These are phyloP conservation scores for Drechmeria coniospora DNA, from an alignment of 2,329 filamentous ascomycete species.

Conservation along the genomic window DNA sequence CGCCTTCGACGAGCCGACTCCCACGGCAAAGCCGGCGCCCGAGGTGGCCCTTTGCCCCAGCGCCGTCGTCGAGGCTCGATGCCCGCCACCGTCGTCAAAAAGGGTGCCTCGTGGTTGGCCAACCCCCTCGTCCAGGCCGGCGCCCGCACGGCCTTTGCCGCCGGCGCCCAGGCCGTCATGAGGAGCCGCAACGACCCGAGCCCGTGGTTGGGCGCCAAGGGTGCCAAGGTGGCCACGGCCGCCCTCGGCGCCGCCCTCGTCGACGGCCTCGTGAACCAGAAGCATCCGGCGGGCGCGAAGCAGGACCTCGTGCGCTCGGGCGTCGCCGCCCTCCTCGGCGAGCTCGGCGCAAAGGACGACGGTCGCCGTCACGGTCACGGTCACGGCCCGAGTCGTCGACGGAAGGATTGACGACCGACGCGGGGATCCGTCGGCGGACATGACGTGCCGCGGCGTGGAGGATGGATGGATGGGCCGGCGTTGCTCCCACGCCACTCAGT, in stretches of 20 bases:
- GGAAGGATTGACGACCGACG: no score
- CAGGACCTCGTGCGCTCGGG: slow-evolving; percentile 3
- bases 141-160: slow-evolving; percentile 29
- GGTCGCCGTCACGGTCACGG: no score
- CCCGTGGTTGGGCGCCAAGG: slow-evolving; percentile 32
- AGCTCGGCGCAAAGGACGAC: neutral
- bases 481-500: no score
- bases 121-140: slow-evolving; percentile 24
- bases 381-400: no score
- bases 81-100: slow-evolving; percentile 12
- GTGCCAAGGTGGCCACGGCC: slow-evolving; percentile 31
- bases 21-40: no score
- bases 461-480: no score
- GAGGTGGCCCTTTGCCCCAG: no score
- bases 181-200: slow-evolving; percentile 28
- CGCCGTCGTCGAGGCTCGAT: no score
- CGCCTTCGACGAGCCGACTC: no score
- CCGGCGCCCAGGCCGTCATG: slow-evolving; percentile 32
- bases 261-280: slow-evolving; percentile 27
- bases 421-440: no score
- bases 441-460: no score
- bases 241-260: slow-evolving; percentile 32
- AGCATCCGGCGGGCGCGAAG: slow-evolving; percentile 12
- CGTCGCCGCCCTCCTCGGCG: neutral
- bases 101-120: slow-evolving; percentile 17